These are phyloP conservation scores for Anthoceros angustus DNA, from an alignment of 225 moss, liverwort and hornwort species.

Conservation along the genomic window DNA sequence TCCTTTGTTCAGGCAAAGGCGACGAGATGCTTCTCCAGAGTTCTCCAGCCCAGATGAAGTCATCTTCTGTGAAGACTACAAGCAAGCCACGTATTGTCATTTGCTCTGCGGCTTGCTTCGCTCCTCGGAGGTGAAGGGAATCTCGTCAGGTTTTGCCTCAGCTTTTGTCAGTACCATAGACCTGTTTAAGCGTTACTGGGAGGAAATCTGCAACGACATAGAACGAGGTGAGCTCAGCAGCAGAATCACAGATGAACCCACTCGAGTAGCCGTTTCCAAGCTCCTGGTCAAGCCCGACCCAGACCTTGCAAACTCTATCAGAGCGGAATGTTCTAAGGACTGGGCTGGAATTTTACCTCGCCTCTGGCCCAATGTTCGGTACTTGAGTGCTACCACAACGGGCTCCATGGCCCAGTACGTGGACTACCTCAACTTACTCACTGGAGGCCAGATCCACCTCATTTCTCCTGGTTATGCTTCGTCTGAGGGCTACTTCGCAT, in stretches of 20 bases:
- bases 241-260: not conserved
- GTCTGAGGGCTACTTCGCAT: slow-evolving; percentile 40
- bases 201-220: slow-evolving; percentile 8
- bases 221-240: not conserved
- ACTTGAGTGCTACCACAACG: not conserved
- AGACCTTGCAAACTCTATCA: slow-evolving; percentile 3
- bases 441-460: not conserved
- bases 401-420: slow-evolving; percentile 5
- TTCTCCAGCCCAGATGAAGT: not conserved
- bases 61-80: slow-evolving; percentile 1
- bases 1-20: no score
- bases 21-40: no score
- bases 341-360: slow-evolving; percentile 5
- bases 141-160: not conserved
- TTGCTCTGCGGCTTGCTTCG: slow-evolving; percentile 7
- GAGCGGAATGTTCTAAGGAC: not conserved
- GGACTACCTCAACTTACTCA: not conserved
- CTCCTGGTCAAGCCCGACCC: slow-evolving; percentile 1
- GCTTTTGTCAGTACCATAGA: not conserved
- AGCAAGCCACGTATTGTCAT: slow-evolving; percentile 7
- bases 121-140: not conserved
- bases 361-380: slow-evolving; percentile 3
- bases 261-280: not conserved
- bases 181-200: not conserved
- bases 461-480: slow-evolving; percentile 9